Percentiles rank a stretch among this genome's conserved stretches.
These are phyloP conservation scores for Tephrocybe sp. DNA, from an alignment of 768 basidiomycete genomes.

Conservation along the genomic window DNA sequence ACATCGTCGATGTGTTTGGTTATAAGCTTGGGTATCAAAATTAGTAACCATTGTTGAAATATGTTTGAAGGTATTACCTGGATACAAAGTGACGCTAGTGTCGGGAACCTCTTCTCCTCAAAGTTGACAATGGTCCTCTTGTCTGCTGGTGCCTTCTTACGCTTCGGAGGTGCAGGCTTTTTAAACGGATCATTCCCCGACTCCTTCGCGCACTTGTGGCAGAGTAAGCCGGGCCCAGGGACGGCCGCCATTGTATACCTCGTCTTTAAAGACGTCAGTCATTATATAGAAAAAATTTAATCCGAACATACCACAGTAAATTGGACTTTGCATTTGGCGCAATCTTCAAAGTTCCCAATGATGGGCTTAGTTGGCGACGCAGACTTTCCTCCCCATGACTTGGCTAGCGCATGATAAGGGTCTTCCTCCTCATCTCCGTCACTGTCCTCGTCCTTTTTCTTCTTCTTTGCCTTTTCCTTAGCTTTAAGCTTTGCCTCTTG, in stretches of 20 bases:
- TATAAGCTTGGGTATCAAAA: conserved; percentile 54
- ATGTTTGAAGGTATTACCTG: conserved; percentile 40
- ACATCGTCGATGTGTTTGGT: conserved; percentile 87
- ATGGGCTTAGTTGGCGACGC: conserved; percentile 50
- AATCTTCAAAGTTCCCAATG: conserved; percentile 77
- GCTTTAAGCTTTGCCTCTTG: conserved; percentile 39
- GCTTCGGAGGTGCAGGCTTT: conserved; percentile 61
- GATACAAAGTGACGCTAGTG: conserved; percentile 80
- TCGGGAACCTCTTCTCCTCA: conserved; percentile 69
- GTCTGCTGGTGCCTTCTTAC: conserved; percentile 63
- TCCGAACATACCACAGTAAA: conserved; percentile 78
- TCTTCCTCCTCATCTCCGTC: conserved; percentile 65
- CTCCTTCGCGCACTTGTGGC: conserved; percentile 79
- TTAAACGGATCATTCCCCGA: conserved; percentile 86
- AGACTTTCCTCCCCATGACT: conserved; percentile 36
- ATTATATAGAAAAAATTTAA: neutral
- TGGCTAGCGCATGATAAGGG: conserved; percentile 66
- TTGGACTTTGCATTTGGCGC: conserved; percentile 78
- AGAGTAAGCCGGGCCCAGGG: conserved; percentile 76
- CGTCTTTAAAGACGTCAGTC: conserved; percentile 50
- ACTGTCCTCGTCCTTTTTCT: conserved; percentile 35
- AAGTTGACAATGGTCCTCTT: conserved; percentile 67
- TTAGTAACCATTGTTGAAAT: neutral
- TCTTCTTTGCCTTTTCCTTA: conserved; percentile 43
- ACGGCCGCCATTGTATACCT: conserved; percentile 81